Base-by-base conservation (phyloP, 2,329 filamentous ascomycete species). In the Xylaria sp. region DNA sequence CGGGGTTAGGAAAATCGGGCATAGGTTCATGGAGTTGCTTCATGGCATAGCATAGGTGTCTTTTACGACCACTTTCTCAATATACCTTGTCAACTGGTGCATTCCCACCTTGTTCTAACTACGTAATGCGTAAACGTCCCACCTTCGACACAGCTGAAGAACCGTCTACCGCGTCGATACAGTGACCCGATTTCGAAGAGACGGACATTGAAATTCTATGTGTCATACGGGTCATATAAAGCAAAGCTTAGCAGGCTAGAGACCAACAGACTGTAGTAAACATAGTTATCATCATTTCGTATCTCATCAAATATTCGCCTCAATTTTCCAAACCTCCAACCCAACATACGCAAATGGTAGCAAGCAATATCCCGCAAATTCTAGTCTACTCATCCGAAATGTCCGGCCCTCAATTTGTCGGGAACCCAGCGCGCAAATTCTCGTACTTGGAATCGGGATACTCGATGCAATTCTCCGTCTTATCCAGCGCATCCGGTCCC, bases 391-490 rank as follows among this genome's bases (percentile, higher is more conserved):
- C 55, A 18, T 7, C 23, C 48, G 7, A 23, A 36, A 50, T 12
- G 12, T 10, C 7, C 15, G 4, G 1, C 25, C 23, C 25, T 70
- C 70, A 83, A 67, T 83, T 82, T 63, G 82, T 78, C 0, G 85
- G 81, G 70, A 90, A 87, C 0, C 88, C 87, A 20, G 83, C 81
- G 74, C 83, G 84, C 70, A 93, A 72, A 75, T 93, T 93, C 60
- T 92, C 90, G 73, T 92, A 93, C 80, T 91, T 91, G 55, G 84
- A 88, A 58, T 85, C 79, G 4, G 91, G 90, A 75, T 89, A 93
- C 45, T 81, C 80, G 43, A 93, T 76, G 72, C 88, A 87, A 72
- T 93, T 93, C 20, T 82, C 73, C 59, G 79, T 81, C 74, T 80
- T 80, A 68, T 88, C 82, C 39, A 93, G 79, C 1, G 74, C 79